Evolutionary conservation across 306 rosid species (phyloP), one percentile per base, ranked within the genome.

Genomic region (Rosa chinensis): DNA sequence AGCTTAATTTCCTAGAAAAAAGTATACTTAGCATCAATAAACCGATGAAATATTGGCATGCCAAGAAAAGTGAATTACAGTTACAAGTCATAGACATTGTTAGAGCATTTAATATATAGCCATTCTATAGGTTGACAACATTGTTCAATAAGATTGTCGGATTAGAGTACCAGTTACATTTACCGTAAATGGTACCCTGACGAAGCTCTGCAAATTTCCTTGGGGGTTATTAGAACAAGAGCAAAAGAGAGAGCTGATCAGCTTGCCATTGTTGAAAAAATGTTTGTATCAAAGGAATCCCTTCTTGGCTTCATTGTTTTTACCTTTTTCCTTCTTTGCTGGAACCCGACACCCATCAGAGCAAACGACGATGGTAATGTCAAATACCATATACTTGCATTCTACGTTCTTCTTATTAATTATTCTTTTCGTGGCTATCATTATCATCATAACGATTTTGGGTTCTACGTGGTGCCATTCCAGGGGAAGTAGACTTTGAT

Each of bases 241-340:
- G 67, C 67, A 62, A 13, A 62, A 62, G 20, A 28, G 23, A 32
- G 4, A 10, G 5, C 62, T 28, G 66, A 62, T 62, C 67, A 10
- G 25, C 40, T 13, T 7, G 11, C 62, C 44, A 13, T 64, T 72
- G 55, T 5, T n/a, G 37, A 32, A 40, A 74, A 74, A 1, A 74
- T 74, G 77, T 66, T 13, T 11, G 72, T 6, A 44, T 79, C 82
- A 35, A 72, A 72, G 72, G 64, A 62, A 35, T 42, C 49, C 17
- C 40, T 35, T 48, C 66, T 61, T 62, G 25, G 70, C 20, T 37
- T 72, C 32, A 0, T 62, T 74, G 66, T 63, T 37, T 37, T 43
- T 10, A 17, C 25, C 28, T 14, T 47, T 61, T 8, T 52, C 66
- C 59, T 79, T 61, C 55, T 72, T 23, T 79, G 4, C 77, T 48